These are phyloP conservation scores for Micractinium conductrix DNA, from an alignment of 139 green algal genomes.

Conservation along the genomic window DNA sequence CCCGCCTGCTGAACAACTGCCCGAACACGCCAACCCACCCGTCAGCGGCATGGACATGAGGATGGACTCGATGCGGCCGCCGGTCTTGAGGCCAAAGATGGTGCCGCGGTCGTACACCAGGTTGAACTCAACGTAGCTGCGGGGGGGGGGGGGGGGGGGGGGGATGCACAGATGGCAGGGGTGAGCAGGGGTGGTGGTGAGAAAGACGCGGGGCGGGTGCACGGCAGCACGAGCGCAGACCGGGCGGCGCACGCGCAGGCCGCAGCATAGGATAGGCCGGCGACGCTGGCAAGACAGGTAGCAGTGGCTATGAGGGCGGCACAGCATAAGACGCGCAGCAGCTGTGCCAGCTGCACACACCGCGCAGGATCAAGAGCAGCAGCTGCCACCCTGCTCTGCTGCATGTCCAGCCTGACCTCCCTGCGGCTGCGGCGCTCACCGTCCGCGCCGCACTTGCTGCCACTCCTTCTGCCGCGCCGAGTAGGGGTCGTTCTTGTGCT, in stretches of 20 bases:
- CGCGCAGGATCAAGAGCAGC: no score
- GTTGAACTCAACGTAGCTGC: constrained; percentile 99
- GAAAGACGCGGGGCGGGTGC: no score
- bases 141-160: background rate
- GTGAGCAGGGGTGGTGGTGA: background rate
- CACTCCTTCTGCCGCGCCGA: constrained; percentile 92
- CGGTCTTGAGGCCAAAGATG: constrained; percentile 98
- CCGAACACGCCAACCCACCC: constrained; percentile 3
- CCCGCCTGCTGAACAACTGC: constrained; percentile 12
- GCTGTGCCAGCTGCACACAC: background rate
- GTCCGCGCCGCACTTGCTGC: constrained; percentile 89
- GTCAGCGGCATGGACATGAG: constrained; percentile 90
- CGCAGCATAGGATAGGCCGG: no score
- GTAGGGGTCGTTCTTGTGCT: constrained; percentile 93
- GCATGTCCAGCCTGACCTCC: no score
- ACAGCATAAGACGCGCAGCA: no score
- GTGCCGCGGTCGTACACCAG: constrained; percentile 97
- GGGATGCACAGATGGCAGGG: background rate
- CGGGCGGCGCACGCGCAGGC: no score
- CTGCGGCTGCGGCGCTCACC: constrained; percentile 7
- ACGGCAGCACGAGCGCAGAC: no score
- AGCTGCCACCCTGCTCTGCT: no score
- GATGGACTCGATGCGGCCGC: constrained; percentile 97
- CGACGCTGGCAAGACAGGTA: no score
- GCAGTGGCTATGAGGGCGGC: no score